Base-by-base conservation (phyloP, 495 filamentous ascomycete genomes). In the Astrocystis sublimbata region DNA sequence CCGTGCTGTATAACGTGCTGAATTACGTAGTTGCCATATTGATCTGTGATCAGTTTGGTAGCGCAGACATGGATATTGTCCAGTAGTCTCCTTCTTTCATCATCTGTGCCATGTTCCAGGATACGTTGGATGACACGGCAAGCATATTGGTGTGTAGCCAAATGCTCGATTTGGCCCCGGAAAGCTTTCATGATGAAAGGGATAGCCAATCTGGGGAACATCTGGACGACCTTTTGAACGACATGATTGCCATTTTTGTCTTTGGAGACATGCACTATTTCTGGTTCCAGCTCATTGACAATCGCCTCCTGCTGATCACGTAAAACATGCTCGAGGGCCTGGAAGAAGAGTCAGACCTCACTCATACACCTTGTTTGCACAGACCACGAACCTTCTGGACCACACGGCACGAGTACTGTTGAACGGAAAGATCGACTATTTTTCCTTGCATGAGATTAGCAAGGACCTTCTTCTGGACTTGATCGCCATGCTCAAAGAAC, bases 231-330 rank as follows among this genome's bases (percentile, higher is more conserved):
- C 73, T 96, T 97, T 69, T 98, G 96, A 45, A 98, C 88, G 36
- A 98, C 94, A 65, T 98, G 96, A 72, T 98, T 98, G 36, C 94
- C 94, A 61, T 98, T 94, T 70, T 92, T 89, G 64, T 96, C 90
- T 57, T 88, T 90, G 52, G 97, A 88, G 62, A 93, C 91, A 60
- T 85, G 84, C 33, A 96, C 67, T 13, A 98, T 86, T 63, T 92
- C 79, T n/a, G 81, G 72, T 65, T 92, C 86, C 4, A 98, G 81
- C 72, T 98, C 94, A 66, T 86, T 87, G 8, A 96, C 88, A 65
- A 98, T 82, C 24, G 82, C 80, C 6, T 86, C 87, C 85, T 98
- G 93, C 71, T 98, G 92, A 58, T 97, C 92, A 24, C 87, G 87
- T 2, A 98, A 82, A 38, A 97, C 87, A 69, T 97, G 90, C 66